Evolutionary conservation across 1,284 basidiomycete genomes (phyloP).

Genomic region (Malassezia pachydermatis): DNA sequence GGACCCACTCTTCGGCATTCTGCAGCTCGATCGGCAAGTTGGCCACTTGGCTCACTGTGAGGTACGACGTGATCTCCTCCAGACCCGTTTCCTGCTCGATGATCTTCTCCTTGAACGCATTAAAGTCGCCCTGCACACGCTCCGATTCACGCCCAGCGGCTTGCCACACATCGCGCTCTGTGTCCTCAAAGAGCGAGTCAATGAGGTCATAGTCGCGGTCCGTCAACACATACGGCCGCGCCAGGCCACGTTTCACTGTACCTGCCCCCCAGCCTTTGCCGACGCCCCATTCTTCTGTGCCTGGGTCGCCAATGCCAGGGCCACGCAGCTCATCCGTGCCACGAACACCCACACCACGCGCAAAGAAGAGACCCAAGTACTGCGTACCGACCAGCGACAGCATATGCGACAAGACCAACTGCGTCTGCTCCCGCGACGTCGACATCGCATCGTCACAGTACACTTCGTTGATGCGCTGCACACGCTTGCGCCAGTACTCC

Average conservation of each 20-base stretch:
- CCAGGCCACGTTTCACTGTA: slow-evolving; percentile 47
- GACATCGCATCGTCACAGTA: slow-evolving; percentile 35
- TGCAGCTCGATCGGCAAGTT: slow-evolving; percentile 38
- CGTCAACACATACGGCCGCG: slow-evolving; percentile 32
- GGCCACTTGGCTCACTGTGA: slow-evolving; percentile 34
- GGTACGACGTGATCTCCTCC: slow-evolving; percentile 32
- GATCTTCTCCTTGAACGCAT: slow-evolving; percentile 38
- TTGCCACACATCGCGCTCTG: slow-evolving; percentile 28
- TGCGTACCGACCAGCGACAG: slow-evolving; percentile 32
- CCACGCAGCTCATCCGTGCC: slow-evolving; percentile 39
- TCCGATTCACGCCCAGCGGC: slow-evolving; percentile 34
- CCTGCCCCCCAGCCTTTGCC: slow-evolving; percentile 47
- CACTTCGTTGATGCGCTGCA: slow-evolving; percentile 43
- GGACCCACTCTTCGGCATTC: slow-evolving; percentile 41
- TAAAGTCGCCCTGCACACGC: slow-evolving; percentile 30
- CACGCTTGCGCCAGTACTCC: slow-evolving; percentile 40
- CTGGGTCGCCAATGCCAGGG: slow-evolving; percentile 37
- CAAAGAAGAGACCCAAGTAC: slow-evolving; percentile 41
- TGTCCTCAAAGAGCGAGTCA: slow-evolving; percentile 32
- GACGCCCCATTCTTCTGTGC: slow-evolving; percentile 42
- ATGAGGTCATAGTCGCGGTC: slow-evolving; percentile 25
- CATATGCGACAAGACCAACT: slow-evolving; percentile 35
- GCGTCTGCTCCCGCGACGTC: slow-evolving; percentile 34
- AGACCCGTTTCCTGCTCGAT: slow-evolving; percentile 45
- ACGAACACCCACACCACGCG: slow-evolving; percentile 42